Percentiles rank a stretch among this genome's conserved stretches.
phyloP scores from a whole-genome alignment of 2,329 filamentous ascomycete species.

The Pseudocercospora cruenta region DNA sequence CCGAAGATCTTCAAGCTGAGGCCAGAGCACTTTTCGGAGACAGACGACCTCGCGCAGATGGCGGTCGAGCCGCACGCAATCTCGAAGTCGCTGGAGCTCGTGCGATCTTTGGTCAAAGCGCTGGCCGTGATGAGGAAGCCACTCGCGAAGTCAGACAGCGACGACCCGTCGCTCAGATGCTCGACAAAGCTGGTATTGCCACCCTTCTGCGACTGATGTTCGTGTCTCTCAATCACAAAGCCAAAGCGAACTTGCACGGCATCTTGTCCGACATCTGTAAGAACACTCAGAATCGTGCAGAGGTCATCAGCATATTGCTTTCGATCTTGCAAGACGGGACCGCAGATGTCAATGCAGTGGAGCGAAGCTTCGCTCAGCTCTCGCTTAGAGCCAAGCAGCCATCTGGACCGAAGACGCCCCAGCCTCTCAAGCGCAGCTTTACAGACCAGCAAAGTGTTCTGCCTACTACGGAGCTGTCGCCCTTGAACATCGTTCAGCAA shows the following conservation, averaged over 20 bases:
- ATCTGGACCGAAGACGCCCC: conserved; percentile 71
- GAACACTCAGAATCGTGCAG: conserved; percentile 92
- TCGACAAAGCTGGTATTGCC: conserved; percentile 92
- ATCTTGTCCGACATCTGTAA: conserved; percentile 91
- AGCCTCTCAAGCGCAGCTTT: conserved; percentile 73
- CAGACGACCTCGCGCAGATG: conserved; percentile 36
- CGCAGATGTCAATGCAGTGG: conserved; percentile 87
- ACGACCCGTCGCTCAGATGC: conserved; percentile 88
- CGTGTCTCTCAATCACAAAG: conserved; percentile 85
- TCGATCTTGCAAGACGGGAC: conserved; percentile 96
- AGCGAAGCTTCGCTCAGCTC: conserved; percentile 91
- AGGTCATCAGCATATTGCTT: conserved; percentile 89
- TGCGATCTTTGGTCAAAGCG: conserved; percentile 33
- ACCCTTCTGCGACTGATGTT: conserved; percentile 99
- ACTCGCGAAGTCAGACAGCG: conserved; percentile 57
- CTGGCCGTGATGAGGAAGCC: conserved; percentile 29
- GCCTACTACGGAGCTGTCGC: conserved; percentile 80
- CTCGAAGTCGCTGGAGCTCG: conserved; percentile 24
- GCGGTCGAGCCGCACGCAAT: conserved; percentile 19
- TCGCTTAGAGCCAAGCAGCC: conserved; percentile 84
- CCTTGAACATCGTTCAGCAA: conserved; percentile 92
- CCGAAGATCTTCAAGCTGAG: conserved; percentile 83
- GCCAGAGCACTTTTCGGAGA: conserved; percentile 71
- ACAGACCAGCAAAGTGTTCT: conserved; percentile 56
- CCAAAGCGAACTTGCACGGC: conserved; percentile 79